Conservation (phyloP, 2,329 filamentous ascomycete species). For the Rosellinia necatrix region DNA sequence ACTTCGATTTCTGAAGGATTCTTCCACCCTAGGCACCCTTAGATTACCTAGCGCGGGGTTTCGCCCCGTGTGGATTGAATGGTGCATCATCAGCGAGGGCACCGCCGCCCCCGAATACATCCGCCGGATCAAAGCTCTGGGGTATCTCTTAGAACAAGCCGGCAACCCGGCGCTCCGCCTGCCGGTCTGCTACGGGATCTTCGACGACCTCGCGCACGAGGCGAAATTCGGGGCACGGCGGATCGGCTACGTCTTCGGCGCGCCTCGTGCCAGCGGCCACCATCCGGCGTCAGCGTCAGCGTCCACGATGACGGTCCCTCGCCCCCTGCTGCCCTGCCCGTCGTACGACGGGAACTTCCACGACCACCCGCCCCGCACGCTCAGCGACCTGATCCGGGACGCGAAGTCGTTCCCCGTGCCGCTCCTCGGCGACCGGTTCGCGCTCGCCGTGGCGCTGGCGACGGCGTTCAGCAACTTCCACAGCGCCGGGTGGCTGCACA, state of each 20-base stretch:
- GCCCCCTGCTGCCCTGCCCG: too few species aligned
- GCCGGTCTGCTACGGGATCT: slow-evolving; percentile 20
- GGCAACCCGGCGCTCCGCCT: slow-evolving; percentile 9
- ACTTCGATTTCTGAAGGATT: not conserved
- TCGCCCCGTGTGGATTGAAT: slow-evolving; percentile 14
- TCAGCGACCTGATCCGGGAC: slow-evolving; percentile 6
- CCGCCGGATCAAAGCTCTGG: slow-evolving; percentile 17
- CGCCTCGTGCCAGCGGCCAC: not conserved
- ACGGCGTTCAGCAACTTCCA: slow-evolving; percentile 26
- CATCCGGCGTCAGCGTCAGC: too few species aligned
- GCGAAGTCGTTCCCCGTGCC: not conserved
- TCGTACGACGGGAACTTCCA: slow-evolving; percentile 12
- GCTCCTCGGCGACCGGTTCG: slow-evolving; percentile 19
- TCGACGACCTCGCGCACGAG: slow-evolving; percentile 14
- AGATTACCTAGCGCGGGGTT: not conserved
- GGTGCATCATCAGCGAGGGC: slow-evolving; percentile 6
- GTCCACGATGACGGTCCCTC: too few species aligned
- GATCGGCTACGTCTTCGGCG: slow-evolving; percentile 19
- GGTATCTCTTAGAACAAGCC: slow-evolving; percentile 15
- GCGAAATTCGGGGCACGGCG: not conserved
- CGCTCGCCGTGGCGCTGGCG: slow-evolving; percentile 19
- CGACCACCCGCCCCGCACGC: slow-evolving; percentile 2
- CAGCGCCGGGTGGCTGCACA: slow-evolving; percentile 24
- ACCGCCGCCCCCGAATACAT: slow-evolving; percentile 10
- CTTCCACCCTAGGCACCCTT: not conserved